Conservation (phyloP, 331 rosid genomes). For the Rhamnella rubrinervis region DNA sequence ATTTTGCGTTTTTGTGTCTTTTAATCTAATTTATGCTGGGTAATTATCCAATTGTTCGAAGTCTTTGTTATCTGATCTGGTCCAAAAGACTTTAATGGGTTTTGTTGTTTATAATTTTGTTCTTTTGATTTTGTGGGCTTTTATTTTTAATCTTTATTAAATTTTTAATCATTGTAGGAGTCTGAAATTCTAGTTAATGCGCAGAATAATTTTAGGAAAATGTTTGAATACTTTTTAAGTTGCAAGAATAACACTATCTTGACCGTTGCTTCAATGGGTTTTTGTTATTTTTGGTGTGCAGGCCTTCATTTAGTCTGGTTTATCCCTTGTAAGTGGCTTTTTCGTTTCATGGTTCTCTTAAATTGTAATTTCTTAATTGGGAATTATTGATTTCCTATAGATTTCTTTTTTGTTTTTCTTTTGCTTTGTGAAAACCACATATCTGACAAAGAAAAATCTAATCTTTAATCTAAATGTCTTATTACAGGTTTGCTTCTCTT, state of each 20-base stretch:
- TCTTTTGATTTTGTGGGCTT: not conserved
- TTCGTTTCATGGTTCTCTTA: not conserved
- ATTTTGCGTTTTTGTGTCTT: not conserved
- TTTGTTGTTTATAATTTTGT: not conserved
- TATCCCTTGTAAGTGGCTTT: constrained; percentile 47
- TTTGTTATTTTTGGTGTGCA: constrained; percentile 18
- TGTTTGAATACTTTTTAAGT: not conserved
- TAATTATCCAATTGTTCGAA: not conserved
- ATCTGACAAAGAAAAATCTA: not conserved
- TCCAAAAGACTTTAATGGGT: not conserved
- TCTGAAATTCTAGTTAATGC: no score
- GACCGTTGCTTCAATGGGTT: not conserved
- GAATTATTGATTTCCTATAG: not conserved
- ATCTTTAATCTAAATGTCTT: not conserved
- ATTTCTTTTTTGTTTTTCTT: not conserved
- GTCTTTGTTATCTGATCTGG: not conserved
- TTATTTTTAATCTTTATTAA: no score
- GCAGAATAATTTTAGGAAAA: not conserved
- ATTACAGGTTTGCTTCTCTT: constrained; percentile 49
- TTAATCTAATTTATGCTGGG: no score
- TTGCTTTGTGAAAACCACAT: not conserved
- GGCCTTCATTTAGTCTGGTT: constrained; percentile 59
- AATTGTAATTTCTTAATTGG: not conserved
- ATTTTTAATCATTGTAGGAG: not conserved
- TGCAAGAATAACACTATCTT: not conserved